Base-by-base conservation (phyloP, 495 filamentous ascomycete genomes). In the Podospora bellae-mahoneyi region DNA sequence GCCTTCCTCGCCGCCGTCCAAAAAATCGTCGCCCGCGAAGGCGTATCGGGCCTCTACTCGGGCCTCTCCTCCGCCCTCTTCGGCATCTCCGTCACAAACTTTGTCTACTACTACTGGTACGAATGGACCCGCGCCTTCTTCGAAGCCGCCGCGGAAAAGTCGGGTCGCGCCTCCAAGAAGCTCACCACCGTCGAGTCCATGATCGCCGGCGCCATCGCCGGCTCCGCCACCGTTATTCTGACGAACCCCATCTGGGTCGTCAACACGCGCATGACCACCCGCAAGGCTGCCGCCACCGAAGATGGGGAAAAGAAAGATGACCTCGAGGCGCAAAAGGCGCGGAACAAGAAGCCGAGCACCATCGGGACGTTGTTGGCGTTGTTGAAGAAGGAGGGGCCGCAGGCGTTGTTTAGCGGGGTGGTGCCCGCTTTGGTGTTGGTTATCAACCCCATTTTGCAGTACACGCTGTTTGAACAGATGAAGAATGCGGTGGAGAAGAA, bases 31-130 rank as follows among this genome's bases (percentile, higher is more conserved):
- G 88, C 93, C 71, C 88, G 95, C 70, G 96, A 99, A 79, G 95
- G 95, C 60, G 81, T 97, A 30, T 80, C 84, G 0, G 96, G 94
- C 7, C 87, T 99, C 10, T 99, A 96, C 60, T 82, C 85, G 16
- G 96, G 96, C 16, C 85, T 99, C 4, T 98, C 94, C 72, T 94
- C 90, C 26, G 95, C 95, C 9, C 84, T 99, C 4, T 97, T 99
- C 78, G 95, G 96, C 72, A 98, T 98, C 81, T 94, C 91, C 78
- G 89, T 99, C 67, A 99, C 95, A 65, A 99, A 99, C 80, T 98
- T 99, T 72, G 94, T 99, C 26, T 99, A 99, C 81, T 99, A 99
- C 80, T 99, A 99, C 81, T 99, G 95, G 92, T 99, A 97, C 82
- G 95, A 99, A 82, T 98, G 92, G 91, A 94, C 94, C 64, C 90